Conservation (phyloP, 129 eudicot species). For the Erigeron canadensis region DNA sequence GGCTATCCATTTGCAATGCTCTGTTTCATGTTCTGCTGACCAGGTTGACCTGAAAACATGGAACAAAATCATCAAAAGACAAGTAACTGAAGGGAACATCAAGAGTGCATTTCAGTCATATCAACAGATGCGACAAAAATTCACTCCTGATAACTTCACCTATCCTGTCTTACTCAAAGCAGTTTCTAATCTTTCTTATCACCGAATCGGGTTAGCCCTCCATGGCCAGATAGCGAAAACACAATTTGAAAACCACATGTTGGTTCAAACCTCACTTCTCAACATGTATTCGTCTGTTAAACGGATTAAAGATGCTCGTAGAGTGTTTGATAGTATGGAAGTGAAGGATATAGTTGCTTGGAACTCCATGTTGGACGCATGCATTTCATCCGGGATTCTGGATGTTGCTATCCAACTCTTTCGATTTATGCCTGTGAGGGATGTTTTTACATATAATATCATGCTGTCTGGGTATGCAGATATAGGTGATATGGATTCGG, state of each 20-base stretch:
- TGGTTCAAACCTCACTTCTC: slow-evolving; percentile 48
- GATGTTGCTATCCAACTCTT: slow-evolving; percentile 36
- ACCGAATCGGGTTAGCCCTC: slow-evolving; percentile 40
- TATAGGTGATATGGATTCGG: slow-evolving; percentile 28
- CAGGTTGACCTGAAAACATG: slow-evolving; percentile 35
- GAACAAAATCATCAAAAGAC: slow-evolving; percentile 52
- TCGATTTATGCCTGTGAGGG: slow-evolving; percentile 37
- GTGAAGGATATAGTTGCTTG: slow-evolving; percentile 42
- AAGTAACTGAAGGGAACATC: slow-evolving; percentile 34
- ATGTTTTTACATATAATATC: slow-evolving; percentile 35
- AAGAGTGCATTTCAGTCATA: slow-evolving; percentile 34
- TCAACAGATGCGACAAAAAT: slow-evolving; percentile 33
- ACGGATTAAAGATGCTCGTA: slow-evolving; percentile 26
- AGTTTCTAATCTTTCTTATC: slow-evolving; percentile 23
- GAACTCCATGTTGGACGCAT: slow-evolving; percentile 51
- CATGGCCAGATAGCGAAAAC: slow-evolving; percentile 46
- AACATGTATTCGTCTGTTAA: slow-evolving; percentile 41
- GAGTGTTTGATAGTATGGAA: slow-evolving; percentile 38
- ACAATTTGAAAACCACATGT: slow-evolving; percentile 25
- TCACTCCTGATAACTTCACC: slow-evolving; percentile 53
- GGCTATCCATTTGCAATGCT: slow-evolving; percentile 36
- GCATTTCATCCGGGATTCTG: slow-evolving; percentile 34
- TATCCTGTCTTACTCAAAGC: slow-evolving; percentile 51
- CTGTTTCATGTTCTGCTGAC: slow-evolving; percentile 18
- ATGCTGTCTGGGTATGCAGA: slow-evolving; percentile 46